Base-by-base conservation (phyloP, 2,329 filamentous ascomycete genomes). In the Trichophyton benhamiae region DNA sequence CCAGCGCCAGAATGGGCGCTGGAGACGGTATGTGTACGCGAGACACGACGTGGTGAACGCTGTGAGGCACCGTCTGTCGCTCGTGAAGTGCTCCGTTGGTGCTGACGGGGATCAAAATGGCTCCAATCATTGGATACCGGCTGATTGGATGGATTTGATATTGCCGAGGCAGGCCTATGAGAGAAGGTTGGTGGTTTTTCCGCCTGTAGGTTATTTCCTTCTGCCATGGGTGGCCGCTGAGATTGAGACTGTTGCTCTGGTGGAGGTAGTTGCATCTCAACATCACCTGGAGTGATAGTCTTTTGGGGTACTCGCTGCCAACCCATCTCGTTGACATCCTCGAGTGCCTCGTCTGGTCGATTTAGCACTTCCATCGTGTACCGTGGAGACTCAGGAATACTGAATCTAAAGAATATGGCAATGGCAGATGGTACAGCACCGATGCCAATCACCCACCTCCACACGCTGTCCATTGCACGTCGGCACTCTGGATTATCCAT, bases 381-480 rank as follows among this genome's bases (percentile, higher is more conserved):
- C 36, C 86, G 76, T 3, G 84, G 84, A 61, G 82, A 84, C 69
- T 87, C 85, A 42, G 83, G 85, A 48, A 87, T 80, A 64, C 84
- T 83, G 69, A 87, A 84, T 17, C 85, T 82, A 67, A 87, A 87
- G 44, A 85, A 76, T 63, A 86, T 83, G 65, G 85, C 84, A 7
- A 87, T 74, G 11, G 84, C 73, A 3, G 83, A 84, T 0, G 85
- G 85, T 0, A 86, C 76, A 7, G 83, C 83, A 5, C 85, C 85
- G 0, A 84, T 81, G 1, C 83, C 85, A 64, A 87, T 82, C 33
- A 87, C 82, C 67, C 85, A 85, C 57, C 85, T 79, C 84, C 85
- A 87, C 64, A 86, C 82, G 0, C 78, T 81, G 65, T 87, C 84
- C 1, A 86, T 74, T 20, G 46, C 57, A n/a, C 27, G 57, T 59